Evolutionary conservation across 306 rosid species (phyloP), one percentile per base, ranked within the genome.

Genomic region (Trifolium pratense): DNA sequence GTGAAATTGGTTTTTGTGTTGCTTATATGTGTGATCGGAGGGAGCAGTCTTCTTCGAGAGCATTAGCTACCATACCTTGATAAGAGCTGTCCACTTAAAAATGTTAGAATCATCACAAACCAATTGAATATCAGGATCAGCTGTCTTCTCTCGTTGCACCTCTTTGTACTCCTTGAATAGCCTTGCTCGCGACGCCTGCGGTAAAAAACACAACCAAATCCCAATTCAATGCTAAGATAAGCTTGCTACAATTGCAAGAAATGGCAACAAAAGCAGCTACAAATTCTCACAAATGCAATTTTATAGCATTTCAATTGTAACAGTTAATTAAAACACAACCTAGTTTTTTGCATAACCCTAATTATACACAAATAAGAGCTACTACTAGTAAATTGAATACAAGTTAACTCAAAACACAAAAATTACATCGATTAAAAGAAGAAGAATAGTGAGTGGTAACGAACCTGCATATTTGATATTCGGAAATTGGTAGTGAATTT

Each of bases 141-240:
- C 97, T 5, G 82, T 53, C 81, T 90, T 95, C 86, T 90, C 97
- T 43, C 98, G 80, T 70, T 95, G 99, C 56, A 95, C 99, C 87
- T 95, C 99, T 76, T 95, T 91, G 84, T 86, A 91, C 84, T 95
- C 99, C 86, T 95, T 95, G 86, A 95, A 90, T 37, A 90, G 79
- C 87, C 99, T 90, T 37, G 99, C 99, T 49, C 96, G 82, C 32
- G 97, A 95, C 45, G 97, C 97, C 99, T 91, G 73, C 46, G 14
- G 12, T 34, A 14, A 74, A 43, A 43, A 46, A 25, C 67, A 66
- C 34, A 65, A n/a, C 20, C 40, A 29, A 59, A 59, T 59, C 7
- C 61, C 32, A 1, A 51, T 2, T 43, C 73, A 72, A 16, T 20
- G 14, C 42, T 9, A 58, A 43, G 26, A 45, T 34, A 29, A 29